Base-by-base conservation (phyloP, 2,329 filamentous ascomycete genomes). In the Fusarium sp. region DNA sequence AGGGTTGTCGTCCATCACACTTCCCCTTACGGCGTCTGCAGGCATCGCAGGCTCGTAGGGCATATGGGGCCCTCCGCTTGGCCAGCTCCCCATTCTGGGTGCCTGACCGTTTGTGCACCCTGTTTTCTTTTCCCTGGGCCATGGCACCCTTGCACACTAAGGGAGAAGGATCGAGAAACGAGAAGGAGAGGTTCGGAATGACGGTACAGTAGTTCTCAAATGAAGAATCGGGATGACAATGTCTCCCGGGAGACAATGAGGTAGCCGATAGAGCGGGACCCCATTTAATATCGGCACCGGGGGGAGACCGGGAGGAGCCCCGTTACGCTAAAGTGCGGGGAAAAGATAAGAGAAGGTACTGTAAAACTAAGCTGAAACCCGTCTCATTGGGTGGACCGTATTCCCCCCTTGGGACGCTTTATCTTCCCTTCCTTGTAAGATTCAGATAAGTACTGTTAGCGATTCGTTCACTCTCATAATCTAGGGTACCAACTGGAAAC, bases 21-120 rank as follows among this genome's bases (percentile, higher is more conserved):
- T 70, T 72, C 12, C 74, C 75, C 61, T 77, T 77, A 20, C 75
- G 72, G 14, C 72, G 62, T 31, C 75, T 75, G 63, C 75, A 77
- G 2, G 68, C 68, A 53, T 77, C 75, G 59, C 75, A 77, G 10
- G 75, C 75, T n/a, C 74, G 71, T 17, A 70, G 55, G 17, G 71
- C 67, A 31, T 76, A 76, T 1, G 73, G 71, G 4, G 72, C 74
- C 36, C 74, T 64, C 35, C 72, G 17, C 14, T 63, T 66, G 16
- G 46, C 27, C 46, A 29, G 14, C 14, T 51, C 46, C 22, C 46
- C 27, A 29, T 31, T 51, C 29, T 51, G 46, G 27, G 24, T 51
- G 24, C 46, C 24, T 29, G 46, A 29, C 46, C 46, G 46, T 29
- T 51, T 51, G 46, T 51, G 46, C 8, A 51, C 27, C 16, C 46